Evolutionary conservation across 2,329 filamentous ascomycete genomes (phyloP), one percentile per base, ranked within the genome.

Genomic region (Exophiala lecanii-corni): DNA sequence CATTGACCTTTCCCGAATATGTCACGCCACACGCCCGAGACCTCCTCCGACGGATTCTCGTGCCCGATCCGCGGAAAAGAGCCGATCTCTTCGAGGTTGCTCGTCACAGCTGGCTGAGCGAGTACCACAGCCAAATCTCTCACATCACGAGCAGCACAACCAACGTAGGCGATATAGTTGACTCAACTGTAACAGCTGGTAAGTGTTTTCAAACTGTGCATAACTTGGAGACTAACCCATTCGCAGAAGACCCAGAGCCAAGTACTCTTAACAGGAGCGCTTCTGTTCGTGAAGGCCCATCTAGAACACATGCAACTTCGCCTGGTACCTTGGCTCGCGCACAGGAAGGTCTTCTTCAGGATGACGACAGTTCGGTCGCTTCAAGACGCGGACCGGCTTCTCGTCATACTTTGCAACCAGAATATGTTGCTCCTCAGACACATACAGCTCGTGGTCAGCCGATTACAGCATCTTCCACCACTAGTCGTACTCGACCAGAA

Each of bases 21-120:
- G 92, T 98, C 55, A 95, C 92, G 5, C 92, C 92, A 5, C 92
- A 98, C 65, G 91, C 92, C 16, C 79, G 92, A 58, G 92, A 98
- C 65, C 76, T 98, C 1, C 73, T 98, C 35, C 82, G 92, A 48
- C 82, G 92, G 40, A 98, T 98, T 47, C 76, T 98, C 32, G 92
- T 98, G 0, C 91, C 92, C 4, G 92, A 97, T 63, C 92, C 92
- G 39, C 79, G 92, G 53, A 94, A 94, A 68, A 82, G 92, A 61
- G 92, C 92, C 37, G 92, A 98, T 62, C 70, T 98, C 34, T 98
- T 98, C 58, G 92, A 98, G 63, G 92, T 98, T 32, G 92, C 92
- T 35, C 81, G 92, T 39, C 92, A 98, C 67, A 98, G 92, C 69
- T 98, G 92, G 92, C 70, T 98, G 54, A 94, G 86, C 68, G 92